These are phyloP conservation scores for Ophiostoma pallidulum DNA, from an alignment of 2,329 filamentous ascomycete genomes.

Conservation along the genomic window DNA sequence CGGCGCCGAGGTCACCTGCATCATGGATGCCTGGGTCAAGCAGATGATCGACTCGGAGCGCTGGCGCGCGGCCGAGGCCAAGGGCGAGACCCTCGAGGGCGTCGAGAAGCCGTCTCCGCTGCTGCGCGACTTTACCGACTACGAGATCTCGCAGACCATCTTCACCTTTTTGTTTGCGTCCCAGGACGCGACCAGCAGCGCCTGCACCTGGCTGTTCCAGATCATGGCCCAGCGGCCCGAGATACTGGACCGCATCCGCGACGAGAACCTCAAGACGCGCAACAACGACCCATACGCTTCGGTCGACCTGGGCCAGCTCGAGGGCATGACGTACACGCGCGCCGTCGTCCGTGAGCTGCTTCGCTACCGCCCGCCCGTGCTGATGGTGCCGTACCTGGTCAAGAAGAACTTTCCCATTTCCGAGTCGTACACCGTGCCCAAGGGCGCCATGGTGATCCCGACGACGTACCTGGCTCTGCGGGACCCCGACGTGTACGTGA, in stretches of 20 bases:
- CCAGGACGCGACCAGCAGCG: slow-evolving; percentile 92
- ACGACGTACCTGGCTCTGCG: slow-evolving; percentile 84
- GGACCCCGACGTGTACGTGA: slow-evolving; percentile 84
- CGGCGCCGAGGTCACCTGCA: slow-evolving; percentile 78
- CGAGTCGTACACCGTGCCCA: slow-evolving; percentile 79
- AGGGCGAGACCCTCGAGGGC: slow-evolving; percentile 62
- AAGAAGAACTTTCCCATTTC: slow-evolving; percentile 95
- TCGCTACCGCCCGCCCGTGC: slow-evolving; percentile 87
- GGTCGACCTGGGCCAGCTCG: slow-evolving; percentile 75
- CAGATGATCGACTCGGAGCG: slow-evolving; percentile 75
- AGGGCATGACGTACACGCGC: slow-evolving; percentile 80
- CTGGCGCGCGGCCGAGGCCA: slow-evolving; percentile 69
- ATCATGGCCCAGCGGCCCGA: slow-evolving; percentile 90
- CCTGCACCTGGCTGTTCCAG: slow-evolving; percentile 92
- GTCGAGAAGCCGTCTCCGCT: slow-evolving; percentile 74
- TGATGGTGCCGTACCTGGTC: slow-evolving; percentile 91
- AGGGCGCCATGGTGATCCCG: slow-evolving; percentile 91
- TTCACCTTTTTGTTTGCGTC: slow-evolving; percentile 97
- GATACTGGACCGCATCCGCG: slow-evolving; percentile 76
- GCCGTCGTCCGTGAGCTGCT: slow-evolving; percentile 86
- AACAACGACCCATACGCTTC: slow-evolving; percentile 62
- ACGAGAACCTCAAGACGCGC: slow-evolving; percentile 74
- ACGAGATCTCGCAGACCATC: slow-evolving; percentile 84
- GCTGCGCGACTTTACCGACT: slow-evolving; percentile 79
- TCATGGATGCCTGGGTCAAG: slow-evolving; percentile 92